A percentile compares a stretch with the other conserved stretches of the same genome.
Evolutionary conservation across 139 green algal genomes (phyloP).

Genomic region (Gonium pectorale): DNA sequence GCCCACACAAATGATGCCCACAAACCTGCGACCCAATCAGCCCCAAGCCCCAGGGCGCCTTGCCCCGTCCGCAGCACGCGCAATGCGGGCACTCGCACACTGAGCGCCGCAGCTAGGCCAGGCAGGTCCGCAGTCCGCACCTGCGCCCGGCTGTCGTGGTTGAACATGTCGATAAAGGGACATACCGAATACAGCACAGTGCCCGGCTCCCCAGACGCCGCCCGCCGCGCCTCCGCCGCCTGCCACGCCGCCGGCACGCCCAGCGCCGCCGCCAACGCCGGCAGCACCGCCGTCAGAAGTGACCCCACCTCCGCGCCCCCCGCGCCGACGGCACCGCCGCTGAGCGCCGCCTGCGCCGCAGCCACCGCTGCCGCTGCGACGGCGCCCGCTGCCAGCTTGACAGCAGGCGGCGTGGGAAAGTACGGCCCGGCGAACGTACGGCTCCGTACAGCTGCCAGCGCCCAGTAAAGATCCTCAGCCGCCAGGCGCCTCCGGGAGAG

Average conservation of each 20-base stretch:
- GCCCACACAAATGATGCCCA: too few relatives aligned
- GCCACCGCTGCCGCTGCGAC: not conserved
- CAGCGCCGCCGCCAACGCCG: not conserved
- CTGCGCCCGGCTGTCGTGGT: slow-evolving; percentile 30
- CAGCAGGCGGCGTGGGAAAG: slow-evolving; percentile 51
- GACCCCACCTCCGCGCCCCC: not conserved
- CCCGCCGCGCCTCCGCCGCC: slow-evolving; percentile 23
- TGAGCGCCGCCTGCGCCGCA: not conserved
- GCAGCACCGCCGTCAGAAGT: not conserved
- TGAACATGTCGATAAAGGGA: slow-evolving; percentile 55
- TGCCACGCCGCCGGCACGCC: slow-evolving; percentile 13
- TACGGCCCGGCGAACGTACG: slow-evolving; percentile 79
- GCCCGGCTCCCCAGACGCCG: not conserved
- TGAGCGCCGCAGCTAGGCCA: not conserved
- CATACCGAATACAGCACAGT: slow-evolving; percentile 40
- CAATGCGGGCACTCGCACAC: too few relatives aligned
- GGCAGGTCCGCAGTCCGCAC: not conserved
- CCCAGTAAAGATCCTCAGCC: slow-evolving; percentile 64
- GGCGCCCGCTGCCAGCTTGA: slow-evolving; percentile 21
- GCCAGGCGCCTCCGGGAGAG: not conserved
- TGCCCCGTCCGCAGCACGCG: too few relatives aligned
- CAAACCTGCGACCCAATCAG: too few relatives aligned
- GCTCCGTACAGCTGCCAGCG: slow-evolving; percentile 73
- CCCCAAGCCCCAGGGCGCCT: too few relatives aligned
- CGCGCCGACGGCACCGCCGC: not conserved